phyloP scores from a whole-genome alignment of 257 asterid genomes.

The Penstemon newberryi region DNA sequence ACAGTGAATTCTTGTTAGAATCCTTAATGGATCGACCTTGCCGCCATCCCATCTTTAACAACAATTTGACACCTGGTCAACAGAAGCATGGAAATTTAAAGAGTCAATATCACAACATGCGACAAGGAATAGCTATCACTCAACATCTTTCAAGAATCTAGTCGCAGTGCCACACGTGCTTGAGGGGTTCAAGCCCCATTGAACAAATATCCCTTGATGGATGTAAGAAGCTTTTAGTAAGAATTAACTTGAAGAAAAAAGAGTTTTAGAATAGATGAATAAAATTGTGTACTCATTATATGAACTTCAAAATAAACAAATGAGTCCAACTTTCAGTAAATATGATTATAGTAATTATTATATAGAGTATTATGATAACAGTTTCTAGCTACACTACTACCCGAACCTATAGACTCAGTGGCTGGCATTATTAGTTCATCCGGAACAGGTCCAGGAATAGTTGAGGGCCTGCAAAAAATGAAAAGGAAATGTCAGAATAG shows the following conservation, averaged over 20 bases:
- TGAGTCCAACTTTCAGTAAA: slow-evolving; percentile 2
- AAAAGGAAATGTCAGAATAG: neutral
- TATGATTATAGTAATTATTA: too few relatives aligned
- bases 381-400: neutral
- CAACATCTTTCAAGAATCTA: slow-evolving; percentile 12
- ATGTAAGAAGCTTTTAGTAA: neutral
- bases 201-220: neutral
- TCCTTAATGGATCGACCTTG: slow-evolving; percentile 83
- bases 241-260: neutral
- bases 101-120: slow-evolving; percentile 26
- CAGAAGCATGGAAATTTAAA: slow-evolving; percentile 22
- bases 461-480: slow-evolving; percentile 64
- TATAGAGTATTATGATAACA: neutral
- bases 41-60: slow-evolving; percentile 97
- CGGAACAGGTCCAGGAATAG: slow-evolving; percentile 94
- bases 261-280: neutral
- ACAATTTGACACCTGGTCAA: slow-evolving; percentile 73
- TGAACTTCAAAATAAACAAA: neutral
- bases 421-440: slow-evolving; percentile 82
- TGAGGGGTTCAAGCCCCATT: neutral
- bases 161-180: neutral
- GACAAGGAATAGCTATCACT: slow-evolving; percentile 14
- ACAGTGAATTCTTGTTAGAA: slow-evolving; percentile 50
- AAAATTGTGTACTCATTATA: neutral
- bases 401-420: slow-evolving; percentile 80